Evolutionary conservation across 2,329 filamentous ascomycete genomes (phyloP), one percentile per base, ranked within the genome.

Genomic region (Monilinia vaccinii-corymbosi): DNA sequence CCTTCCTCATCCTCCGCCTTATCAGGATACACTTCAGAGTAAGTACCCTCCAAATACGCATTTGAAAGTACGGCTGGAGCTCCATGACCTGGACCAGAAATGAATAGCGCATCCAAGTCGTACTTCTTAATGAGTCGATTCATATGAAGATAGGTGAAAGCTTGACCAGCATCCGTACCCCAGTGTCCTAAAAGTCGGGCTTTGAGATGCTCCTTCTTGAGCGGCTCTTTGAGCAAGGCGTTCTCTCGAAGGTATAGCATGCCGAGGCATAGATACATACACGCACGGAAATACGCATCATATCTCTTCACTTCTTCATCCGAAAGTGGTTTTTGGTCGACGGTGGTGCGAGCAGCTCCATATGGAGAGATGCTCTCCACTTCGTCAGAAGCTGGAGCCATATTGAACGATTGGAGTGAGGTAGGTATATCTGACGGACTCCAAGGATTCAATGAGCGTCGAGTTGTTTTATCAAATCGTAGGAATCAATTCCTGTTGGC

Each of bases 51-150:
- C 16, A 92, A 80, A 68, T 89, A 92, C 16, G 85, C 84, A 72
- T 91, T 87, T 0, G 87, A 87, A 42, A 92, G 79, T 13, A 91
- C 81, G 8, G 86, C 88, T 0, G 88, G 88, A 1, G 88, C 88
- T 60, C 88, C 88, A 66, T 92, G 88, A 45, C 88, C 88, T 0
- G 88, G 88, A 7, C 88, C 88, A 2, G 86, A 89, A 61, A 92
- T 77, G 71, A 89, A 91, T 66, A 89, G 79, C 34, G 82, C 79
- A 68, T 92, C 80, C 53, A 91, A 75, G 64, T 89, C 82, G 69
- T 90, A 88, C 74, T 91, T 91, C 73, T 88, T 90, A 78, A 91
- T 90, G 61, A 91, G 76, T 38, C 87, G 85, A 73, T 91, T 91
- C 79, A 90, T 87, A 75, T 91, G 88, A 76, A 91, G 88, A 73